These are phyloP conservation scores for Xylaria longipes DNA, from an alignment of 495 filamentous ascomycete genomes.

Conservation along the genomic window DNA sequence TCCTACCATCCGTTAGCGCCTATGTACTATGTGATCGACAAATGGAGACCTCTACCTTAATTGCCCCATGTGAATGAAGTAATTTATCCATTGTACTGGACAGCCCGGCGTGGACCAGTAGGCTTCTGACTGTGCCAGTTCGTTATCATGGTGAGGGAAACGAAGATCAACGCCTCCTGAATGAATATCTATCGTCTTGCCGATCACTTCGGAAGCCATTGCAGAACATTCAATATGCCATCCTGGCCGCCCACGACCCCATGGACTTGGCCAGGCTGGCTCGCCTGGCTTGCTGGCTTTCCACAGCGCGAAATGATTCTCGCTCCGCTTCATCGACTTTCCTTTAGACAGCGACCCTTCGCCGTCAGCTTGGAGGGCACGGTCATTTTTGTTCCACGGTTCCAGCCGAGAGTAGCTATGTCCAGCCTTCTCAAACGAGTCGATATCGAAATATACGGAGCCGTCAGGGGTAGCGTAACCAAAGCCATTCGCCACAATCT, in stretches of 20 bases:
- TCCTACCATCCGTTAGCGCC: slow-evolving; percentile 52
- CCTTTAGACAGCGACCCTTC: slow-evolving; percentile 67
- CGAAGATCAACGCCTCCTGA: slow-evolving; percentile 79
- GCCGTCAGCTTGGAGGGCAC: slow-evolving; percentile 73
- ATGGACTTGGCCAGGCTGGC: slow-evolving; percentile 74
- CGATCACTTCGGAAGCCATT: slow-evolving; percentile 78
- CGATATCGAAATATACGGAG: slow-evolving; percentile 80
- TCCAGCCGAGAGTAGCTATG: slow-evolving; percentile 75
- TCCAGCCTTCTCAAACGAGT: slow-evolving; percentile 70
- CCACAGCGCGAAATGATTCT: slow-evolving; percentile 78
- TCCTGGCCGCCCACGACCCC: slow-evolving; percentile 76
- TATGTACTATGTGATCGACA: slow-evolving; percentile 2
- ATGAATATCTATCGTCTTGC: slow-evolving; percentile 75
- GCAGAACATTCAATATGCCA: slow-evolving; percentile 91
- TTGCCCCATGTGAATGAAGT: slow-evolving; percentile 85
- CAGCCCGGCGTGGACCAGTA: slow-evolving; percentile 55
- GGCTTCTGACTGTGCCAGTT: slow-evolving; percentile 79
- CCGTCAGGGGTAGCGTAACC: slow-evolving; percentile 70
- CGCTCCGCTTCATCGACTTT: slow-evolving; percentile 53
- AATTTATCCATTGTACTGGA: slow-evolving; percentile 76
- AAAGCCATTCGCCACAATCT: slow-evolving; percentile 67
- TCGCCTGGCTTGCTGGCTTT: slow-evolving; percentile 80
- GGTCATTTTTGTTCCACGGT: slow-evolving; percentile 76
- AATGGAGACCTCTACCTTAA: slow-evolving; percentile 19
- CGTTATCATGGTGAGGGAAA: slow-evolving; percentile 85